A percentile compares a stretch with the other conserved stretches of the same genome.
These are phyloP conservation scores for Ganoderma lucidum DNA, from an alignment of 1,284 basidiomycete species.

Conservation along the genomic window DNA sequence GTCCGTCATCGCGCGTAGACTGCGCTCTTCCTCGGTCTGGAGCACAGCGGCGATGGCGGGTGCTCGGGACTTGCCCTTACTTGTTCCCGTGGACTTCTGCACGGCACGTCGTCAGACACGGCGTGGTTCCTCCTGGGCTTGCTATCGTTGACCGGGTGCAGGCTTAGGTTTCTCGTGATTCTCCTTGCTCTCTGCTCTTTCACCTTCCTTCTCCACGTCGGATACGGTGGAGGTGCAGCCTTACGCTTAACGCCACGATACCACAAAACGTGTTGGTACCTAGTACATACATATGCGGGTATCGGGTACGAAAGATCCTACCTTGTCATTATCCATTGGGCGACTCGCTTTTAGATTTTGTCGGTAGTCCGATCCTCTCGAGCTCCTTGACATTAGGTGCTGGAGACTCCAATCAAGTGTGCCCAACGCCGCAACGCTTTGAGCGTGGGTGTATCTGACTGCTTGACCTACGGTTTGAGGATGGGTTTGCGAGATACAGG, in stretches of 20 bases:
- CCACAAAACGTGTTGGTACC: neutral
- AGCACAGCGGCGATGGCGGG: conserved; percentile 26
- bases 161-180: conserved; percentile 12
- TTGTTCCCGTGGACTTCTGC: conserved; percentile 36
- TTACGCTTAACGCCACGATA: conserved; percentile 70
- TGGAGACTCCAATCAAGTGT: conserved; percentile 15
- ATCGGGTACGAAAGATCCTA: conserved; percentile 11
- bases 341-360: conserved; percentile 36
- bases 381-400: conserved; percentile 22
- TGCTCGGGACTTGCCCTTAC: conserved; percentile 44
- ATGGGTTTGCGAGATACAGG: too few species aligned
- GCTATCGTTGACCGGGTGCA: conserved; percentile 12
- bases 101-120: conserved; percentile 60
- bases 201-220: conserved; percentile 33
- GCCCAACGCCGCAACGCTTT: too few species aligned
- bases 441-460: too few species aligned
- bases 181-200: conserved; percentile 22
- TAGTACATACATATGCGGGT: neutral
- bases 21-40: conserved; percentile 47
- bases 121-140: conserved; percentile 55
- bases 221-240: conserved; percentile 40
- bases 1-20: conserved; percentile 75
- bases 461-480: too few species aligned
- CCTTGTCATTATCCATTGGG: conserved; percentile 31
- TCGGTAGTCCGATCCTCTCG: conserved; percentile 24